Base-by-base conservation (phyloP, 495 filamentous ascomycete species). In the Penicillium nucicola region DNA sequence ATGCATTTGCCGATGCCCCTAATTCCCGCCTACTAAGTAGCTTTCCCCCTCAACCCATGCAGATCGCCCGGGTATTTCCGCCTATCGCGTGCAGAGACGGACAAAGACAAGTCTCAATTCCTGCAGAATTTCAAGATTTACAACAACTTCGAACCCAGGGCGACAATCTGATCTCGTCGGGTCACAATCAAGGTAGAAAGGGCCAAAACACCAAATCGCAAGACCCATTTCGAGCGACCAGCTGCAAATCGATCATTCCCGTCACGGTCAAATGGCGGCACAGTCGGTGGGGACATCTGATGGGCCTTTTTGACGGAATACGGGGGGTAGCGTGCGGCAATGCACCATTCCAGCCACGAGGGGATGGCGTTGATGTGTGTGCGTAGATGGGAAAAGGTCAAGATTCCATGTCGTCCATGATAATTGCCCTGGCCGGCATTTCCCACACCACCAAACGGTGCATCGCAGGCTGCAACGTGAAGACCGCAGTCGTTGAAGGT, bases 401-500 rank as follows among this genome's bases (percentile, higher is more conserved):
- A 85, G 71, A 91, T 89, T n/a, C 80, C 82, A 30, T 84, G 77
- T 55, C 78, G 78, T 42, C 91, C 91, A 60, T 86, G 81, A 65
- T 95, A 95, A 5, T 78, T 72, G 36, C 91, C 91, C 45, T 77
- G 78, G 32, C 91, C 90, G 13, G 81, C 86, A 47, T 84, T 77
- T 34, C 91, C 91, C 13, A 93, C 85, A 42, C 90, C 90, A 44
- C 91, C 91, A 55, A 96, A 95, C 31, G 89, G 75, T 4, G 91
- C 69, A 4, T 81, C 85, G 13, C 82, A 75, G 41, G 89, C 55
- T 3, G 52, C 50, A 8, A 60, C 76, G 66, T 95, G 89, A 64
- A 88, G 82, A 63, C 78, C 87, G 43, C 81, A 74, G 67, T 90
- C 88, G 66, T 92, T 92, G 56, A 92, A 71, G 12, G 82, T 81